Conservation (phyloP, 2,329 filamentous ascomycete species). For the Fusarium newnesense region DNA sequence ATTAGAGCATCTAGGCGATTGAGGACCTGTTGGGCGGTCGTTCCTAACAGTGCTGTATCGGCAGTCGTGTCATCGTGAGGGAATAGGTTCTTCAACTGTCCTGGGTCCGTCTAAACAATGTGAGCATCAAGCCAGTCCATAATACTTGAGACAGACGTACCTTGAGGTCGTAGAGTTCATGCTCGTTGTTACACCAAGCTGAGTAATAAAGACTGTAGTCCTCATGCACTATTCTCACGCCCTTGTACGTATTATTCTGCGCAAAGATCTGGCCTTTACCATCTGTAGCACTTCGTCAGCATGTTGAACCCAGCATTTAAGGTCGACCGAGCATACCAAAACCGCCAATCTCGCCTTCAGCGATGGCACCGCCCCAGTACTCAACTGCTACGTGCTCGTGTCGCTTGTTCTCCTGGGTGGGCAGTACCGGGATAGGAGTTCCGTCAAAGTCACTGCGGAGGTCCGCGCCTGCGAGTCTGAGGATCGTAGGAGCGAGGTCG, state of each 20-base stretch:
- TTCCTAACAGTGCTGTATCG: slow-evolving; percentile 30
- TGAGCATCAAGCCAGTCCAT: slow-evolving; percentile 6
- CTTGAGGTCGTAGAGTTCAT: slow-evolving; percentile 72
- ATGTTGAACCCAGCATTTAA: not conserved
- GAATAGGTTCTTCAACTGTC: slow-evolving; percentile 60
- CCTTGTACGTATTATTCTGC: slow-evolving; percentile 69
- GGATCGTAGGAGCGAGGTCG: slow-evolving; percentile 70
- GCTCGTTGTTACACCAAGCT: slow-evolving; percentile 75
- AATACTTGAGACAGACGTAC: slow-evolving; percentile 43
- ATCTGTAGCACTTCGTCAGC: slow-evolving; percentile 27
- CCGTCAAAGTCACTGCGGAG: slow-evolving; percentile 66
- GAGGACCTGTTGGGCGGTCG: slow-evolving; percentile 52
- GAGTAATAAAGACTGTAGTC: slow-evolving; percentile 72
- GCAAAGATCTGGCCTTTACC: slow-evolving; percentile 28
- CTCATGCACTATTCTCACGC: slow-evolving; percentile 62
- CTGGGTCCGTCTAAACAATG: slow-evolving; percentile 58
- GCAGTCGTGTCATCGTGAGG: not conserved
- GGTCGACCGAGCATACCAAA: slow-evolving; percentile 33
- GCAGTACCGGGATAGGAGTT: slow-evolving; percentile 58
- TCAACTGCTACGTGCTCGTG: slow-evolving; percentile 68
- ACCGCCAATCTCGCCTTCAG: slow-evolving; percentile 49
- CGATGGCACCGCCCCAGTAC: slow-evolving; percentile 61
- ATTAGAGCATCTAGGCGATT: slow-evolving; percentile 67
- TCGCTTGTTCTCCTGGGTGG: slow-evolving; percentile 44
- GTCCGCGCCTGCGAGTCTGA: slow-evolving; percentile 55